These are phyloP conservation scores for Talaromyces thailandensis DNA, from an alignment of 495 filamentous ascomycete species.

Conservation along the genomic window DNA sequence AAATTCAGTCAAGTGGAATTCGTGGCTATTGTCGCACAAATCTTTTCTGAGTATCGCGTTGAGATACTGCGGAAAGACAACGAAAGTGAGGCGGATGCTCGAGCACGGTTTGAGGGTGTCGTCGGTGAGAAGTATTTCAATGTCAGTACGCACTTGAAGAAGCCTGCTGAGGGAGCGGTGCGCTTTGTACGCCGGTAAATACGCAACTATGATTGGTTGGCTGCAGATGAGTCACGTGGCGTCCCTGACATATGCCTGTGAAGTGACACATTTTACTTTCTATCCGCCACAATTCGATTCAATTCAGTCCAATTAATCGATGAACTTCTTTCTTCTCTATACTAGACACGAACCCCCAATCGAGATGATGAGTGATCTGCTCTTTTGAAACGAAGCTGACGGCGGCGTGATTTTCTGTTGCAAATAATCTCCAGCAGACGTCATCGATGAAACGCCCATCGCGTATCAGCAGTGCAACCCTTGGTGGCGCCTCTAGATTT, in stretches of 20 bases:
- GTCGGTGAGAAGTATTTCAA: neutral
- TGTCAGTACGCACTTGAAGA: neutral
- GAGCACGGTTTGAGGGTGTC: neutral
- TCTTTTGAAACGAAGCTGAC: neutral
- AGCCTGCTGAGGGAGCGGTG: neutral
- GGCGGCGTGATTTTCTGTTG: neutral
- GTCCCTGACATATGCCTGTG: neutral
- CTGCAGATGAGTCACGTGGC: neutral
- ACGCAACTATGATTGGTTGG: neutral
- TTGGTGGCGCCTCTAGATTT: neutral
- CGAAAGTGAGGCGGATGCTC: neutral
- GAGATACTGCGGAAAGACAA: too few species aligned
- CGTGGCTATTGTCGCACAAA: slow-evolving; percentile 52
- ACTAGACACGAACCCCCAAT: neutral
- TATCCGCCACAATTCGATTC: neutral
- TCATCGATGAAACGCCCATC: neutral
- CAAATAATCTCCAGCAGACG: neutral
- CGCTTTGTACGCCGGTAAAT: neutral
- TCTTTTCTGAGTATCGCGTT: slow-evolving; percentile 51
- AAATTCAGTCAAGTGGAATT: slow-evolving; percentile 71
- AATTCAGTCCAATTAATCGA: too few species aligned
- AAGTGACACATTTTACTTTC: neutral
- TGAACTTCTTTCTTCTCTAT: neutral
- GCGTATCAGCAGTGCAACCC: neutral
- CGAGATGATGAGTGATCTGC: neutral